Evolutionary conservation across 805 yeast species (phyloP).

Genomic region (Metschnikowia arizonensis): DNA sequence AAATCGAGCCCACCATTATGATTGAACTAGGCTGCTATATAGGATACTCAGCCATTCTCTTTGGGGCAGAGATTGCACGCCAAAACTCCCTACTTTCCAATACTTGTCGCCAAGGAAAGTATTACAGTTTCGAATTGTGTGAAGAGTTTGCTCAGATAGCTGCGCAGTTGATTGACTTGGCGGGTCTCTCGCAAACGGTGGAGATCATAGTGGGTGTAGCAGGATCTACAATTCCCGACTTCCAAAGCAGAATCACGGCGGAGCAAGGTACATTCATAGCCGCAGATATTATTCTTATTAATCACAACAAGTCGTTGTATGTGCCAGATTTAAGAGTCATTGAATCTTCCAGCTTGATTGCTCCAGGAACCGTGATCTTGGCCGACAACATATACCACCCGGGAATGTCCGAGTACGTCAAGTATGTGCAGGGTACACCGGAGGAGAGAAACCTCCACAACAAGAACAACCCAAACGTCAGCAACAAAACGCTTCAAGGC

Average conservation of each 20-base stretch:
- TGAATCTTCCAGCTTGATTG: constrained; percentile 37
- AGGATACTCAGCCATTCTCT: constrained; percentile 37
- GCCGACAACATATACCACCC: constrained; percentile 37
- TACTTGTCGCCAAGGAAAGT: constrained; percentile 22
- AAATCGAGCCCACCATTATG: constrained; percentile 24
- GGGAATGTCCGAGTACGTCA: constrained; percentile 38
- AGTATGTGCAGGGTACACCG: constrained; percentile 37
- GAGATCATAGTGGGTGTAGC: constrained; percentile 34
- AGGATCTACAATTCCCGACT: constrained; percentile 23
- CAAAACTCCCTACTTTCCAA: constrained; percentile 12
- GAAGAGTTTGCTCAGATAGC: constrained; percentile 31
- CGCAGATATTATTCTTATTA: constrained; percentile 37
- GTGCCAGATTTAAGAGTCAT: constrained; percentile 40
- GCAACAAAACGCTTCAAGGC: constrained; percentile 29
- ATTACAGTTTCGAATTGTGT: constrained; percentile 32
- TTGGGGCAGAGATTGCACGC: constrained; percentile 24
- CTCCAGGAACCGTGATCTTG: constrained; percentile 35
- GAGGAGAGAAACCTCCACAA: constrained; percentile 33
- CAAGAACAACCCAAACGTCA: constrained; percentile 20
- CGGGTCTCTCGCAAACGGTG: constrained; percentile 30
- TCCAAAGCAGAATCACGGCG: constrained; percentile 17
- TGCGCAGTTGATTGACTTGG: constrained; percentile 26
- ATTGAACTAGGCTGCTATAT: constrained; percentile 33
- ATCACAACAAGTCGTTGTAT: constrained; percentile 37
- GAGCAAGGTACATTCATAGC: constrained; percentile 15